A percentile compares a stretch with the other conserved stretches of the same genome.
phyloP scores from a whole-genome alignment of 345 rosid species.

The Euclidium syriacum region DNA sequence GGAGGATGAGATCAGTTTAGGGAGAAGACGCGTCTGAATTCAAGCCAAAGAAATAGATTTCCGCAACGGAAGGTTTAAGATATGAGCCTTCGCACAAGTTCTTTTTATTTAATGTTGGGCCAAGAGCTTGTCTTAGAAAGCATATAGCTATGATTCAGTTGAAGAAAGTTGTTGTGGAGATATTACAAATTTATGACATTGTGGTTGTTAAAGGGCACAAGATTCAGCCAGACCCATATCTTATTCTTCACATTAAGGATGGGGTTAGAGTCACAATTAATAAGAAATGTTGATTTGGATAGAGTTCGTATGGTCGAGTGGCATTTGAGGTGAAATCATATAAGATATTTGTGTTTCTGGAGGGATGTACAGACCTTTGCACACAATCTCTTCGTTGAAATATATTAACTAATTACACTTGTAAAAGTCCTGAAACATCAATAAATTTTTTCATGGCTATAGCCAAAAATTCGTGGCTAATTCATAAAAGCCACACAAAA shows the following conservation, averaged over 20 bases:
- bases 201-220: not conserved
- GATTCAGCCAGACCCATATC: not conserved
- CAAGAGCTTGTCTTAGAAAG: slow-evolving; percentile 16
- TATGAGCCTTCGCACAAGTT: slow-evolving; percentile 15
- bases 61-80: not conserved
- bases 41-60: slow-evolving; percentile 25
- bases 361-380: too few species aligned
- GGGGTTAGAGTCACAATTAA: not conserved
- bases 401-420: too few species aligned
- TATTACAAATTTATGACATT: slow-evolving; percentile 12
- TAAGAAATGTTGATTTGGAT: not conserved
- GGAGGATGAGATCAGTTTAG: slow-evolving; percentile 26
- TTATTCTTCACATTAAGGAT: slow-evolving; percentile 9
- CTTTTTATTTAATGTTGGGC: slow-evolving; percentile 4
- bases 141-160: slow-evolving; percentile 11
- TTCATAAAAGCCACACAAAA: too few species aligned
- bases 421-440: too few species aligned
- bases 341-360: too few species aligned
- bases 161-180: slow-evolving; percentile 12
- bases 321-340: too few species aligned
- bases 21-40: slow-evolving; percentile 29
- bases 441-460: too few species aligned
- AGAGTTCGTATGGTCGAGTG: too few species aligned
- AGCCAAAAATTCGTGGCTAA: too few species aligned
- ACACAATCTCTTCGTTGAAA: too few species aligned